Evolutionary conservation across 345 rosid genomes (phyloP).

Genomic region (Ailanthus altissimus): DNA sequence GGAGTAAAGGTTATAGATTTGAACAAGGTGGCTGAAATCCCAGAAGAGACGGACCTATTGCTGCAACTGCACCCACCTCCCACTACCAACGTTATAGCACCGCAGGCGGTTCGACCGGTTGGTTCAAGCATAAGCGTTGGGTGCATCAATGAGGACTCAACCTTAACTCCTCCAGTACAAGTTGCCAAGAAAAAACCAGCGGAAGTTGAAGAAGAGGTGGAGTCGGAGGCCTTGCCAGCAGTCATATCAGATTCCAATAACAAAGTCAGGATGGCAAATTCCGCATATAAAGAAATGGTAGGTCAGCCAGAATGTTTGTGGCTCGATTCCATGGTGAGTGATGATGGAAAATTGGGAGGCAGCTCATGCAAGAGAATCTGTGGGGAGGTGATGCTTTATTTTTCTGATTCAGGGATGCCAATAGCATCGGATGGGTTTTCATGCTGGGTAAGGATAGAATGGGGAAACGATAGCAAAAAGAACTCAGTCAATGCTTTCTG

Average conservation of each 20-base stretch:
- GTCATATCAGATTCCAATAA: constrained; percentile 76
- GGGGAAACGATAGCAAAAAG: constrained; percentile 65
- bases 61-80: constrained; percentile 60
- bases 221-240: constrained; percentile 65
- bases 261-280: constrained; percentile 80
- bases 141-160: constrained; percentile 46
- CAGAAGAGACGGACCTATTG: constrained; percentile 60
- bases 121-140: constrained; percentile 71
- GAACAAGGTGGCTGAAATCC: constrained; percentile 47
- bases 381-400: constrained; percentile 70
- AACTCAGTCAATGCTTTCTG: constrained; percentile 56
- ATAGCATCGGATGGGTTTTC: constrained; percentile 57
- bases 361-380: constrained; percentile 61
- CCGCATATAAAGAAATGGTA: constrained; percentile 90
- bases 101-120: constrained; percentile 75
- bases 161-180: constrained; percentile 19
- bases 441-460: constrained; percentile 90
- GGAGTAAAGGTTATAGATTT: constrained; percentile 51
- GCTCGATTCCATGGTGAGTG: constrained; percentile 63
- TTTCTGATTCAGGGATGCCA: constrained; percentile 44
- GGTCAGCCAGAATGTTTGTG: constrained; percentile 96
- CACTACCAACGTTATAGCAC: constrained; percentile 49
- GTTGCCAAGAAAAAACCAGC: constrained; percentile 41
- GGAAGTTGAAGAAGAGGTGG: constrained; percentile 83
- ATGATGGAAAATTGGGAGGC: constrained; percentile 8